A percentile compares a stretch with the other conserved stretches of the same genome.
Conservation (phyloP, 345 rosid genomes). For the Hibiscus tridactylites region DNA sequence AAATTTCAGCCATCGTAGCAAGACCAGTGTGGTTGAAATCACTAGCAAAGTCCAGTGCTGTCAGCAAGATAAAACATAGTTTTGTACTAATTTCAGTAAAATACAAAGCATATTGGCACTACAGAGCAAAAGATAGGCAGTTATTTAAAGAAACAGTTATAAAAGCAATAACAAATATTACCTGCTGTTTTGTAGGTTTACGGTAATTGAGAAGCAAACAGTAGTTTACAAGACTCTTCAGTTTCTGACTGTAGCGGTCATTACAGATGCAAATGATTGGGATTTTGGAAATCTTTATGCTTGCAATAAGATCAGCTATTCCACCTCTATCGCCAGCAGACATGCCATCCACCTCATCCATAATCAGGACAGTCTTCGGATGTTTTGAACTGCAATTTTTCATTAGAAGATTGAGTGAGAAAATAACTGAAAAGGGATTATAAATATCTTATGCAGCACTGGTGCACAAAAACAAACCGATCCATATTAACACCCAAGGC, state of each 20-base stretch:
- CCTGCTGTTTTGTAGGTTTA: constrained; percentile 38
- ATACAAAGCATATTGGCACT: constrained; percentile 4
- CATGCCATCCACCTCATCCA: constrained; percentile 99
- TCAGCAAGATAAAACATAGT: neutral
- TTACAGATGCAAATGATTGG: constrained; percentile 97
- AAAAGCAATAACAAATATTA: neutral
- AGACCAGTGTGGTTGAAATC: constrained; percentile 13
- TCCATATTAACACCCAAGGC: constrained; percentile 54
- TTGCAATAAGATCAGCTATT: constrained; percentile 91
- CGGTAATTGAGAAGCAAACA: constrained; percentile 74
- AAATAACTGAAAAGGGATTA: neutral
- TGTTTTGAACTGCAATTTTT: constrained; percentile 48
- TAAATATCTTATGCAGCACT: constrained; percentile 19
- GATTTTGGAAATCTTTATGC: constrained; percentile 86
- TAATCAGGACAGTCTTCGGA: constrained; percentile 75
- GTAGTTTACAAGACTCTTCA: constrained; percentile 86
- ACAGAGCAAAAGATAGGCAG: neutral
- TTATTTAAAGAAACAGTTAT: neutral
- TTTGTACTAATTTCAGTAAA: constrained; percentile 19
- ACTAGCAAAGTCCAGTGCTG: constrained; percentile 1
- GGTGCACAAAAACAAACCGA: constrained; percentile 11
- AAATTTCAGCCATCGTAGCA: neutral
- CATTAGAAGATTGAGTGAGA: neutral
- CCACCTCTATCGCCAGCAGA: constrained; percentile 99
- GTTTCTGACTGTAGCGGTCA: constrained; percentile 95